A percentile compares a stretch with the other conserved stretches of the same genome.
phyloP scores from a whole-genome alignment of 768 basidiomycete species.

The Cyathus striatus region DNA sequence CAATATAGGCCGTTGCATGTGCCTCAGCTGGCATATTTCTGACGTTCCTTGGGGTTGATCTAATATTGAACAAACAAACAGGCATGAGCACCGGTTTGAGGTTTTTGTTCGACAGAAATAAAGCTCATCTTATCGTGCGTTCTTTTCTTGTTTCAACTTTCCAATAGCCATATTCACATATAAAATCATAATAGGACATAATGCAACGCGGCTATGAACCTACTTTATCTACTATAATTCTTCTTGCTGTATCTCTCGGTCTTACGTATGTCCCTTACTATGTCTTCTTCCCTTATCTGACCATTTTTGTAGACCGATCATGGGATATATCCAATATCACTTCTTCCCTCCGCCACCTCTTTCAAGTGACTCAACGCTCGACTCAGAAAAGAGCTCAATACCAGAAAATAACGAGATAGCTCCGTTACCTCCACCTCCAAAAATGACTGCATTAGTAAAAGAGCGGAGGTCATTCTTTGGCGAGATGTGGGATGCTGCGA shows the following conservation, averaged over 20 bases:
- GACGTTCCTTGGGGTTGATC: slow-evolving; percentile 48
- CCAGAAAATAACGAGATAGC: no score
- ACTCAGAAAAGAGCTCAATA: no score
- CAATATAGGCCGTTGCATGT: slow-evolving; percentile 35
- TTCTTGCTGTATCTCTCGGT: slow-evolving; percentile 47
- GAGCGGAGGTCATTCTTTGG: slow-evolving; percentile 15
- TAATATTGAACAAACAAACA: slow-evolving; percentile 48
- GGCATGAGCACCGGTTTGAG: slow-evolving; percentile 64
- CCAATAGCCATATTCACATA: slow-evolving; percentile 1
- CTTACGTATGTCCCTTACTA: slow-evolving; percentile 41
- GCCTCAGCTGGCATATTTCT: slow-evolving; percentile 63
- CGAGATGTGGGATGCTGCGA: slow-evolving; percentile 18
- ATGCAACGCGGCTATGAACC: slow-evolving; percentile 45
- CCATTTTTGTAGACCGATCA: slow-evolving; percentile 34
- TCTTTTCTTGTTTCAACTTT: slow-evolving; percentile 1
- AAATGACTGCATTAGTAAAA: no score
- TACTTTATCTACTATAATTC: slow-evolving; percentile 40
- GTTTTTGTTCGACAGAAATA: slow-evolving; percentile 58
- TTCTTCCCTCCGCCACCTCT: slow-evolving; percentile 36
- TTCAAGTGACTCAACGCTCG: no score
- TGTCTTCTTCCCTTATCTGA: background rate
- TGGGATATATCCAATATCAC: slow-evolving; percentile 50
- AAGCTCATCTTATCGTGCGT: slow-evolving; percentile 49
- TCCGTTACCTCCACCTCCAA: no score
- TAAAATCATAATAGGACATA: slow-evolving; percentile 34